Conservation (phyloP, 108 stramenopile genomes). For the Stephanodiscus minutulus region DNA sequence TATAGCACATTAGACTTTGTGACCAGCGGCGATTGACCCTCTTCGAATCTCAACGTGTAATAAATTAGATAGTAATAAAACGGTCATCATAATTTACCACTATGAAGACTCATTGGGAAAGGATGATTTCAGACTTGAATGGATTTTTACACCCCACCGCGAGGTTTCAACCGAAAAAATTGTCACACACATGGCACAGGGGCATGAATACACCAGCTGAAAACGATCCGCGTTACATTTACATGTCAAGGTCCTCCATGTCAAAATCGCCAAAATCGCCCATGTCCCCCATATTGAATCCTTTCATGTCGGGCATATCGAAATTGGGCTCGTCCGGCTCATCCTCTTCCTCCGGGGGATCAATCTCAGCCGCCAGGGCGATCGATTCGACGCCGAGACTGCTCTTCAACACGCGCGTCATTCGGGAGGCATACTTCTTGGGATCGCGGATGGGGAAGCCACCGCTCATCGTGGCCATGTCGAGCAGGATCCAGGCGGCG, state of each 20-base stretch:
- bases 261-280: slow-evolving; percentile 44
- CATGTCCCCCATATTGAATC: slow-evolving; percentile 17
- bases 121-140: no score
- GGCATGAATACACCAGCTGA: no score
- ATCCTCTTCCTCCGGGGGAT: slow-evolving; percentile 91
- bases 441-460: slow-evolving; percentile 93
- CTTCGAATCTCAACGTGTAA: no score
- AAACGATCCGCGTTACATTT: no score
- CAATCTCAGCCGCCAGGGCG: slow-evolving; percentile 87
- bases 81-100: no score
- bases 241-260: slow-evolving; percentile 59
- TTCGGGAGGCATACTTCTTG: slow-evolving; percentile 85
- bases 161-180: no score
- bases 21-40: no score
- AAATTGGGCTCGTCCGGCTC: slow-evolving; percentile 82
- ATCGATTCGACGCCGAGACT: slow-evolving; percentile 82
- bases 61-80: no score
- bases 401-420: slow-evolving; percentile 81
- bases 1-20: no score
- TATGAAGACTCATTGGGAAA: no score
- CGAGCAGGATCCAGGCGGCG: slow-evolving; percentile 94
- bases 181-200: no score
- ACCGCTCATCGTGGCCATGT: slow-evolving; percentile 93
- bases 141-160: no score
- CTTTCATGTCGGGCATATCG: slow-evolving; percentile 38